Conservation (phyloP, 768 basidiomycete species). For the Calocybe cyanea region DNA sequence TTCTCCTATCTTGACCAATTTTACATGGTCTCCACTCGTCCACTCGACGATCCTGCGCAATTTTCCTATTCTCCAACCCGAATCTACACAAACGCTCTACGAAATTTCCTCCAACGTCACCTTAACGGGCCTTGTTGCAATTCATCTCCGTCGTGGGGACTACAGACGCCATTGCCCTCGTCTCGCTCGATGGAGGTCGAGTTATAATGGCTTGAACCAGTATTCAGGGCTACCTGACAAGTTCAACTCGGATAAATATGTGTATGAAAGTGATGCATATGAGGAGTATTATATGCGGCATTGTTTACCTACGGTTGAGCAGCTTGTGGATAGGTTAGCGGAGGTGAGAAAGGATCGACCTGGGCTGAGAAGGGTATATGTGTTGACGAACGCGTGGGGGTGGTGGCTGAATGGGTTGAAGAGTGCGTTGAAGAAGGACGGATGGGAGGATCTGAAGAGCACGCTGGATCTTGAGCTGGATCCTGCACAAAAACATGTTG, state of each 20-base stretch:
- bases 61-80: slow-evolving; percentile 36
- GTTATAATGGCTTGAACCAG: slow-evolving; percentile 50
- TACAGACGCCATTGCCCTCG: slow-evolving; percentile 52
- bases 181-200: slow-evolving; percentile 38
- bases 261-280: slow-evolving; percentile 13
- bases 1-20: slow-evolving; percentile 48
- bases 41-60: slow-evolving; percentile 47
- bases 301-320: slow-evolving; percentile 34
- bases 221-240: slow-evolving; percentile 36
- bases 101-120: slow-evolving; percentile 17
- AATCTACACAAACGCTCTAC: slow-evolving; percentile 19
- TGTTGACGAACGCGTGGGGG: slow-evolving; percentile 51
- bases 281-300: slow-evolving; percentile 30
- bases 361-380: slow-evolving; percentile 22
- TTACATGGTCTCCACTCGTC: slow-evolving; percentile 62
- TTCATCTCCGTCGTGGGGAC: slow-evolving; percentile 57
- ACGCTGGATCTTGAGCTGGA: slow-evolving; percentile 40
- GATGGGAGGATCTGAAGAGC: slow-evolving; percentile 46
- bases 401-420: slow-evolving; percentile 38
- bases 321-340: slow-evolving; percentile 32
- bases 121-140: slow-evolving; percentile 44
- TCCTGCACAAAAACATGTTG: slow-evolving; percentile 42
- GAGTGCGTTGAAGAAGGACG: slow-evolving; percentile 35
- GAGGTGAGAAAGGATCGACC: slow-evolving; percentile 25
- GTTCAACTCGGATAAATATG: slow-evolving; percentile 29